Percentiles rank a stretch among this genome's conserved stretches.
phyloP scores from a whole-genome alignment of 805 yeast genomes.

The Wickerhamomyces kurtzmanii region DNA sequence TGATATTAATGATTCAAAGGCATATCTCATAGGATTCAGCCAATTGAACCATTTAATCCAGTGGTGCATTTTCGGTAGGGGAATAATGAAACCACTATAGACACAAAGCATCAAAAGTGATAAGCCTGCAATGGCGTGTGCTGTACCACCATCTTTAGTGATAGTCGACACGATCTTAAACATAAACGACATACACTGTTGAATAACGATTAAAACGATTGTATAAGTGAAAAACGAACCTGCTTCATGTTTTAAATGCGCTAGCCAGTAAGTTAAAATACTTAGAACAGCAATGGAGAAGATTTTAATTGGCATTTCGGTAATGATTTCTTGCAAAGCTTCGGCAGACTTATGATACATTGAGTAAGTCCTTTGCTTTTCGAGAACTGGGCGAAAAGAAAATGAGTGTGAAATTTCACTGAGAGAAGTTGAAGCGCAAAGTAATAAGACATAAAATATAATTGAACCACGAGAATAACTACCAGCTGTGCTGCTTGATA shows the following conservation, averaged over 20 bases:
- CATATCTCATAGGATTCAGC: constrained; percentile 36
- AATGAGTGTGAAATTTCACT: constrained; percentile 54
- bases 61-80: constrained; percentile 38
- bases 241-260: constrained; percentile 29
- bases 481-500: constrained; percentile 38
- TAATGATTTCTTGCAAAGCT: constrained; percentile 43
- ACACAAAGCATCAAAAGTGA: constrained; percentile 29
- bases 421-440: constrained; percentile 48
- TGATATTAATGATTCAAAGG: constrained; percentile 44
- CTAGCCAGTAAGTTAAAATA: constrained; percentile 27
- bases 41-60: constrained; percentile 54
- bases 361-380: constrained; percentile 55
- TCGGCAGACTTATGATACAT: constrained; percentile 59
- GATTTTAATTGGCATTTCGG: constrained; percentile 48
- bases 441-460: constrained; percentile 50
- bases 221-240: constrained; percentile 30
- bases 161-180: constrained; percentile 33
- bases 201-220: constrained; percentile 24
- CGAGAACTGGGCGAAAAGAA: constrained; percentile 52
- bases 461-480: constrained; percentile 57
- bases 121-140: constrained; percentile 44
- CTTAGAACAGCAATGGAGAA: constrained; percentile 38
- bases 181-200: constrained; percentile 34
- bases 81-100: constrained; percentile 46
- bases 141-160: constrained; percentile 40